Percentiles rank a stretch among this genome's conserved stretches.
phyloP scores from a whole-genome alignment of 2,329 filamentous ascomycete species.

The Trichothecium roseum region DNA sequence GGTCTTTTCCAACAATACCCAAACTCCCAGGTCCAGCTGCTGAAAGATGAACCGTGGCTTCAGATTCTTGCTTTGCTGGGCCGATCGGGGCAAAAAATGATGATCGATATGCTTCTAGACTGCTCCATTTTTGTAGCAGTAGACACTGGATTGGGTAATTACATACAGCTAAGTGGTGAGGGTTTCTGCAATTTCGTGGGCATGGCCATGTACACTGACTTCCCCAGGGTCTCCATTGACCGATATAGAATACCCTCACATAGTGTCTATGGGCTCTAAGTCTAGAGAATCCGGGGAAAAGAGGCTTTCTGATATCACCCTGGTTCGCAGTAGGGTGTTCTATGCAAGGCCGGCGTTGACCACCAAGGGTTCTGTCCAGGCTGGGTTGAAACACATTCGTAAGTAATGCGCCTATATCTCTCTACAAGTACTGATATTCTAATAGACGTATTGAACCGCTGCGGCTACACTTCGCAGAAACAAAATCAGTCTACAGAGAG shows the following conservation, averaged over 20 bases:
- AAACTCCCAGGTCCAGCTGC: slow-evolving; percentile 57
- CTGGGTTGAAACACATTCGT: slow-evolving; percentile 77
- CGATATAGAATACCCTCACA: slow-evolving; percentile 23
- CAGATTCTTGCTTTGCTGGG: slow-evolving; percentile 66
- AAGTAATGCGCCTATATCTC: slow-evolving; percentile 22
- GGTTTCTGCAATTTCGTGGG: not conserved
- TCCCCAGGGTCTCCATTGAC: slow-evolving; percentile 37
- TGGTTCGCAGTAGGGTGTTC: slow-evolving; percentile 76
- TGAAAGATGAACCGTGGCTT: slow-evolving; percentile 68
- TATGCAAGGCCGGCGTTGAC: slow-evolving; percentile 70
- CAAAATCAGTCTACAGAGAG: not conserved
- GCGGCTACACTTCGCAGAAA: slow-evolving; percentile 9
- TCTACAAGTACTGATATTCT: slow-evolving; percentile 8
- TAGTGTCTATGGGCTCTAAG: not conserved
- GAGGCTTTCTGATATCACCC: slow-evolving; percentile 50
- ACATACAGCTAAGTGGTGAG: slow-evolving; percentile 70
- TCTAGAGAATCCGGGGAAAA: slow-evolving; percentile 4
- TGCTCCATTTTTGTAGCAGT: slow-evolving; percentile 65
- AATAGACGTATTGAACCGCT: slow-evolving; percentile 75
- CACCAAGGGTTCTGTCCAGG: slow-evolving; percentile 53
- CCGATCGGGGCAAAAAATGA: slow-evolving; percentile 61
- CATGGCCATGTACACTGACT: slow-evolving; percentile 5
- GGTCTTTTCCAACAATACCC: slow-evolving; percentile 54
- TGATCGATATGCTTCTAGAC: slow-evolving; percentile 67
- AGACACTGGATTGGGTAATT: slow-evolving; percentile 50